Evolutionary conservation across 306 rosid genomes (phyloP).

Genomic region (Malus asiatica): DNA sequence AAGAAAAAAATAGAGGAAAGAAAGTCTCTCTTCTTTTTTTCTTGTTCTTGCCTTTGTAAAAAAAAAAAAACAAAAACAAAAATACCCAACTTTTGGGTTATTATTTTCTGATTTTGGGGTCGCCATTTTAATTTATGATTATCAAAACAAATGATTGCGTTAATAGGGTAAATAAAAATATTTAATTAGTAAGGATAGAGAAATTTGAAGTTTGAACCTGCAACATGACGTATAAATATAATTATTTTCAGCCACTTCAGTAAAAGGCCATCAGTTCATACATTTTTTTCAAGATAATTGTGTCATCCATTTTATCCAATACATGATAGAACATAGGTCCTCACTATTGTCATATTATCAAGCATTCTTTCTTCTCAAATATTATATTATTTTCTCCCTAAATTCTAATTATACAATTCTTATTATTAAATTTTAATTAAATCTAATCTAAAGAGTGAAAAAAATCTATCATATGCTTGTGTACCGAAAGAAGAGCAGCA

Average conservation of each 20-base stretch:
- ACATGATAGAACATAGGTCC: not conserved
- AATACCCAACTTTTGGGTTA: not conserved
- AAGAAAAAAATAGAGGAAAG: not conserved
- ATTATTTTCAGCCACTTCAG: too few species aligned
- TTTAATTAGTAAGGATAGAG: too few species aligned
- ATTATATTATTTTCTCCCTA: not conserved
- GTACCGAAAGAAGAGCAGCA: too few species aligned
- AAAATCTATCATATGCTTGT: not conserved
- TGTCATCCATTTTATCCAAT: not conserved
- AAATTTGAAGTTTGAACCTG: rapidly evolving
- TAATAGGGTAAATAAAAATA: too few species aligned
- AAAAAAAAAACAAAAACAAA: not conserved
- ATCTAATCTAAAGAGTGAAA: not conserved
- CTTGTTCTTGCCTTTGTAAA: conserved; percentile 26
- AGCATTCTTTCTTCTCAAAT: not conserved
- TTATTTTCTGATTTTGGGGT: not conserved
- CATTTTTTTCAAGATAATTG: too few species aligned
- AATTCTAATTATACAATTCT: not conserved
- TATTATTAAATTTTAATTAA: not conserved
- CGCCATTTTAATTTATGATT: not conserved
- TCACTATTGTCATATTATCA: not conserved
- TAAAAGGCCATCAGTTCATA: too few species aligned
- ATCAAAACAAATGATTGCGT: too few species aligned
- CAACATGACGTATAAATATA: too few species aligned
- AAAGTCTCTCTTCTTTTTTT: not conserved